Evolutionary conservation across 441 rosid genomes (phyloP), one percentile per base, ranked within the genome.

Genomic region (Gossypium armourianum): DNA sequence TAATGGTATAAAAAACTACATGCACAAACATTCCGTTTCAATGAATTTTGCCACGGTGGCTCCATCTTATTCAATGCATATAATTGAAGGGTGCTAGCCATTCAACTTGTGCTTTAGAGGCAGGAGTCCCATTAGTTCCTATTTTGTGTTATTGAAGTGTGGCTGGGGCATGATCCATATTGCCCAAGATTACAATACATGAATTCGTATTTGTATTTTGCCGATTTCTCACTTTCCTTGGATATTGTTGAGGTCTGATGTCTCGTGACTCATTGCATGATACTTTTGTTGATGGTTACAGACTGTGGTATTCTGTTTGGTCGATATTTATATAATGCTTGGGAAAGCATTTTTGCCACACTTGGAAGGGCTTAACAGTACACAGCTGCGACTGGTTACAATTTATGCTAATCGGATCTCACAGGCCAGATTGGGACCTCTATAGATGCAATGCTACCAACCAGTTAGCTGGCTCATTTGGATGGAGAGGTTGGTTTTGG

Each of bases 291-390:
- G 72, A 52, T 29, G 77, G 61, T 32, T 75, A 73, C 92, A 95
- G 97, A 88, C 97, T 0, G 99, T 95, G 49, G 99, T 95, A 70
- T 92, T 92, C 88, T 95, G 99, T 79, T 80, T 95, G 76, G 99
- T 95, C 83, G 99, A 95, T 79, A 90, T 92, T 55, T 95, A 95
- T 56, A 95, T 95, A 65, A 90, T 95, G 96, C 93, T 95, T 3
- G 99, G 99, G 71, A 88, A 95, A 82, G 88, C 97, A 73, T 94
- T 94, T 80, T 85, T 92, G 79, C 99, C 97, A 1, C 81, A 92
- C 84, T 78, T 94, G 92, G 97, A 92, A 76, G 92, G 95, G 67
- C 88, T 94, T 36, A 94, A 85, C 85, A 89, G 91, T 57, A 95
- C 97, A 0, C 99, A 95, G 77, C 72, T 95, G 81, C 85, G 96